These are phyloP conservation scores for Microbotryomycetes sp. DNA, from an alignment of 1,284 basidiomycete genomes.

Conservation along the genomic window DNA sequence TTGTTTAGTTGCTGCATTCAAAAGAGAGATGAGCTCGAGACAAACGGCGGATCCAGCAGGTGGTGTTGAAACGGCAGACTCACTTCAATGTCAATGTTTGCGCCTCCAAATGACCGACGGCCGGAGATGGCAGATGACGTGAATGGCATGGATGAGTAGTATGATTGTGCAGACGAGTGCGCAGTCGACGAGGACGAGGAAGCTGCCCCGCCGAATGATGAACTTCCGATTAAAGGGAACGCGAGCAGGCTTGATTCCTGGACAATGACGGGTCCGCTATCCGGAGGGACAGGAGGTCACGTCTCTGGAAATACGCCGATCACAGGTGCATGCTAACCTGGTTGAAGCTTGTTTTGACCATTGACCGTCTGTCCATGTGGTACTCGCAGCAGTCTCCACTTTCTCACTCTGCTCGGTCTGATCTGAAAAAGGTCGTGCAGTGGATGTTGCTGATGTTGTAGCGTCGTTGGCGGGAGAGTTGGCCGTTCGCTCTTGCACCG, in stretches of 20 bases:
- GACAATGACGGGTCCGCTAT: neutral
- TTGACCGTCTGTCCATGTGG: neutral
- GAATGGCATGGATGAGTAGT: conserved; percentile 28
- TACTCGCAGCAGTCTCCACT: neutral
- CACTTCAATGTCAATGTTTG: conserved; percentile 28
- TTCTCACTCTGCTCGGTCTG: neutral
- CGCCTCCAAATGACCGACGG: conserved; percentile 19
- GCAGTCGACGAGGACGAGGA: conserved; percentile 4
- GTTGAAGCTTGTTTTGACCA: too few species aligned
- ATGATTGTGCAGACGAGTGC: neutral
- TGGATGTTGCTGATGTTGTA: too few species aligned
- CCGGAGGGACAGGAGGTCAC: too few species aligned
- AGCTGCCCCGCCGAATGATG: neutral
- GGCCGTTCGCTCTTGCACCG: neutral
- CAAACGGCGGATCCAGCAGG: neutral
- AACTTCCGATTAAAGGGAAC: conserved; percentile 9
- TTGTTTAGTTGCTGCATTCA: conserved; percentile 24
- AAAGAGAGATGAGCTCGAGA: neutral
- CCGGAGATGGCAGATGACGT: conserved; percentile 22
- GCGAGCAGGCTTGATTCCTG: neutral
- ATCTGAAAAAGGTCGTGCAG: neutral
- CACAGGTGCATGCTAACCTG: too few species aligned
- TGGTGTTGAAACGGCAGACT: neutral
- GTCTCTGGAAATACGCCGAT: too few species aligned
- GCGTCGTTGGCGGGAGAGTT: neutral